Conservation (phyloP, 1,284 basidiomycete genomes). For the Marasmius sp. region DNA sequence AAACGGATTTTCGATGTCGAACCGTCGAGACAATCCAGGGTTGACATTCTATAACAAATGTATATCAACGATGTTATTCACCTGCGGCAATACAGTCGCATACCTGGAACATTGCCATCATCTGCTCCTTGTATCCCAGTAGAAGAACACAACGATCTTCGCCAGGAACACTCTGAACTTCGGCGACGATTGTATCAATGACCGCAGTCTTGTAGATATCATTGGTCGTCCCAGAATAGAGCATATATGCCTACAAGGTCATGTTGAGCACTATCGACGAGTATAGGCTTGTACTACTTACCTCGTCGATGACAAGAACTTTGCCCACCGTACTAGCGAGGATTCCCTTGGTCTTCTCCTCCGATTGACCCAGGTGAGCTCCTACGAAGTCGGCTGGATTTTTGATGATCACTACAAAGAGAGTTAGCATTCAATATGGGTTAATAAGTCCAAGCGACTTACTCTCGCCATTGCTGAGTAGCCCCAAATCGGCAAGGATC, state of each 20-base stretch:
- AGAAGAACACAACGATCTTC: slow-evolving; percentile 69
- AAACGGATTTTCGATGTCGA: slow-evolving; percentile 66
- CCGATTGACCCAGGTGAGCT: slow-evolving; percentile 52
- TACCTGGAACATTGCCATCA: slow-evolving; percentile 72
- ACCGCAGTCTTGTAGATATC: slow-evolving; percentile 65
- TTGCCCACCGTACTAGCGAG: slow-evolving; percentile 57
- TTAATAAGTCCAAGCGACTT: slow-evolving; percentile 8
- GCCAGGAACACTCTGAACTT: slow-evolving; percentile 64
- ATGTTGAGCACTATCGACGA: not conserved
- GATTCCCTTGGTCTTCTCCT: slow-evolving; percentile 62
- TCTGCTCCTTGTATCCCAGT: slow-evolving; percentile 63
- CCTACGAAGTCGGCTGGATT: slow-evolving; percentile 69
- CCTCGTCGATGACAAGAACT: slow-evolving; percentile 69
- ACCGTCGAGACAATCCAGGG: slow-evolving; percentile 59
- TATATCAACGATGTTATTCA: not conserved
- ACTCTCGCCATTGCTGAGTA: slow-evolving; percentile 71
- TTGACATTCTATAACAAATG: slow-evolving; percentile 56
- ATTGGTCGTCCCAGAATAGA: slow-evolving; percentile 40
- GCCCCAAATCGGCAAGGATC: slow-evolving; percentile 56
- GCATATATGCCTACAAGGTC: slow-evolving; percentile 58
- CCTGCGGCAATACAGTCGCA: slow-evolving; percentile 2
- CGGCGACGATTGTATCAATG: slow-evolving; percentile 71
- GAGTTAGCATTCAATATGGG: slow-evolving; percentile 4
- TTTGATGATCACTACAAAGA: slow-evolving; percentile 53
- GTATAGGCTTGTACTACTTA: slow-evolving; percentile 21